Base-by-base conservation (phyloP, 1,139 yeast genomes). In the Nematodospora anomalae region DNA sequence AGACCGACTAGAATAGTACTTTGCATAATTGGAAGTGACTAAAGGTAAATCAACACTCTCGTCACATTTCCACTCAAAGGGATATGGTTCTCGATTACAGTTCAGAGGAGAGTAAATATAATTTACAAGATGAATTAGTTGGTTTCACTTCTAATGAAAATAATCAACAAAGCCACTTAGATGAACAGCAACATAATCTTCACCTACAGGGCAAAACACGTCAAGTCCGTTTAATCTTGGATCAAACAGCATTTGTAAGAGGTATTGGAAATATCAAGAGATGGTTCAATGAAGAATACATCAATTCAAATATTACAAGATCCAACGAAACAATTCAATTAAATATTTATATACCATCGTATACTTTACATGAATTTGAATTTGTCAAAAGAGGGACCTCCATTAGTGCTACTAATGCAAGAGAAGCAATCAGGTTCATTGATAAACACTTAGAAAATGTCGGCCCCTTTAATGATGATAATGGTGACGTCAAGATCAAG, bases 261-360 rank as follows among this genome's bases (percentile, higher is more conserved):
- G 85, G 84, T 2, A 67, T 79, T 32, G 82, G 81, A 1, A 75
- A 75, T 45, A 64, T 79, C 50, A 76, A 76, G 51, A 58, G 75
- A 42, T 79, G 85, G 84, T 64, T 71, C 38, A 66, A 70, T 37
- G 48, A 60, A n/a, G 67, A 59, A 33, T 47, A 62, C 55, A 45
- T 74, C 49, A 45, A 58, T 13, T 30, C 58, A 25, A 58, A 55
- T 35, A 30, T 45, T 9, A 42, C 43, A 5, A 36, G 43, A 25
- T 35, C 44, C 13, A 41, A 47, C 6, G 58, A 55, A 22, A 43
- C 42, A 10, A 51, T 62, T 9, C 37, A 46, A 2, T 53, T 71
- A 33, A 62, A 58, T 42, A 51, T 71, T 23, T 67, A 52, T 46
- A 58, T 79, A 21, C 84, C 85, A 0, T 56, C 71, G 3, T 77